Evolutionary conservation across 805 yeast species (phyloP), one percentile per base, ranked within the genome.

Genomic region (Blastobotrys peoriensis): DNA sequence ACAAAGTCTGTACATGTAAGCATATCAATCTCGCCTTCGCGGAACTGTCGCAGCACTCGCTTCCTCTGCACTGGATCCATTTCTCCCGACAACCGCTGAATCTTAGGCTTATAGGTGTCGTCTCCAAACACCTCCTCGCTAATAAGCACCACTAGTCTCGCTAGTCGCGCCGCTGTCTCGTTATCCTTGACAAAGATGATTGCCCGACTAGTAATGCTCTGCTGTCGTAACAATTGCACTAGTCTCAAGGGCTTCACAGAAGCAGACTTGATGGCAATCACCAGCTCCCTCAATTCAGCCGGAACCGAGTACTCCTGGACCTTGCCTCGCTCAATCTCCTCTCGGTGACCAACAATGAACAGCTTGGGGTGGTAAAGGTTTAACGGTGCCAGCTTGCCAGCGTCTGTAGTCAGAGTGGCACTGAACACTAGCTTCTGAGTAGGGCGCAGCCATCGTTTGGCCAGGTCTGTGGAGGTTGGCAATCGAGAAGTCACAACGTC

Each of bases 401-500:
- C 86, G 61, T 89, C 95, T 2, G 96, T 82, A 3, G 97, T 87
- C 43, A 93, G 73, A 0, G 99, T 93, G 5, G 99, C 98, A 40
- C 94, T 82, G 58, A 93, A 87, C 2, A 93, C 73, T 61, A 91
- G 71, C 54, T 89, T 76, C 66, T 67, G 82, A 59, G 64, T 79
- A 63, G 62, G 60, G n/a, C 66, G 45, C n/a, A 25, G 35, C 66
- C 61, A 58, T 56, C 28, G 38, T 37, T 17, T 16, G 23, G 39
- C 39, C 8, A 13, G 30, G 30, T 25, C 30, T 8, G 8, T 25
- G 4, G 48, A 46, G 1, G 21, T 37, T 0, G 51, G 41, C 3
- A 61, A 40, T 1, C 58, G 52, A 41, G 41, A 44, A 37, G 58
- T 57, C 5, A 70, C 38, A 68, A 71, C 54, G 59, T 73, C 70